These are phyloP conservation scores for Camptophora hylomeconis DNA, from an alignment of 2,329 filamentous ascomycete genomes.

Conservation along the genomic window DNA sequence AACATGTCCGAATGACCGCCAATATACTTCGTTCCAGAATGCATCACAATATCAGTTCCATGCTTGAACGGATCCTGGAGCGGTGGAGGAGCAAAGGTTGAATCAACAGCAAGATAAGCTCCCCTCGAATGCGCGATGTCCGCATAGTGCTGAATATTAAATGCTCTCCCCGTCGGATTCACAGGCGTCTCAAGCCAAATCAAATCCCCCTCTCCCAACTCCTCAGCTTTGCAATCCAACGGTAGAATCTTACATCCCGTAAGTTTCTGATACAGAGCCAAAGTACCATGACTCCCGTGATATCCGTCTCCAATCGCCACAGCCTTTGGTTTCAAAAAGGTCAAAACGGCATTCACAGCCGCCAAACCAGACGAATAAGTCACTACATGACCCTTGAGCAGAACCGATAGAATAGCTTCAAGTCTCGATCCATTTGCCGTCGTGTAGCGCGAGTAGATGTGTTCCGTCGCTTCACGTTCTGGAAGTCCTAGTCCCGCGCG, in stretches of 20 bases:
- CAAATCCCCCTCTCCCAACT: slow-evolving; percentile 64
- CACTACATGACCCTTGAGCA: slow-evolving; percentile 56
- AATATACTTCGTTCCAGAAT: slow-evolving; percentile 90
- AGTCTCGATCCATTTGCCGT: slow-evolving; percentile 73
- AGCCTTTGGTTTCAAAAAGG: slow-evolving; percentile 69
- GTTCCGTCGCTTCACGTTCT: slow-evolving; percentile 40
- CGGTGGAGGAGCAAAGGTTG: slow-evolving; percentile 84
- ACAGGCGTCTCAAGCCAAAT: slow-evolving; percentile 88
- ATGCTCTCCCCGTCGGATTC: slow-evolving; percentile 77
- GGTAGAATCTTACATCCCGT: slow-evolving; percentile 61
- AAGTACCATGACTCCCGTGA: slow-evolving; percentile 84
- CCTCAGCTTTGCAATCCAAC: slow-evolving; percentile 53
- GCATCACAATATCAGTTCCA: slow-evolving; percentile 80
- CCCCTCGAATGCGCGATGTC: slow-evolving; percentile 57
- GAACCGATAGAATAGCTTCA: slow-evolving; percentile 63
- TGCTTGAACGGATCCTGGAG: slow-evolving; percentile 71
- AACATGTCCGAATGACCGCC: slow-evolving; percentile 91
- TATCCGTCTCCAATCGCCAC: slow-evolving; percentile 78
- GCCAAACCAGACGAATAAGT: slow-evolving; percentile 77
- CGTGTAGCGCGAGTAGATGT: slow-evolving; percentile 73
- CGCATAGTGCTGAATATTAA: slow-evolving; percentile 58
- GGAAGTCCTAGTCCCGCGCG: too few relatives aligned
- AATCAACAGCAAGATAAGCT: slow-evolving; percentile 70
- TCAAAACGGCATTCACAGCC: slow-evolving; percentile 76
- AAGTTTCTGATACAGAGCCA: slow-evolving; percentile 60